Conservation (phyloP, 2,329 filamentous ascomycete species). For the Microsporum canis region DNA sequence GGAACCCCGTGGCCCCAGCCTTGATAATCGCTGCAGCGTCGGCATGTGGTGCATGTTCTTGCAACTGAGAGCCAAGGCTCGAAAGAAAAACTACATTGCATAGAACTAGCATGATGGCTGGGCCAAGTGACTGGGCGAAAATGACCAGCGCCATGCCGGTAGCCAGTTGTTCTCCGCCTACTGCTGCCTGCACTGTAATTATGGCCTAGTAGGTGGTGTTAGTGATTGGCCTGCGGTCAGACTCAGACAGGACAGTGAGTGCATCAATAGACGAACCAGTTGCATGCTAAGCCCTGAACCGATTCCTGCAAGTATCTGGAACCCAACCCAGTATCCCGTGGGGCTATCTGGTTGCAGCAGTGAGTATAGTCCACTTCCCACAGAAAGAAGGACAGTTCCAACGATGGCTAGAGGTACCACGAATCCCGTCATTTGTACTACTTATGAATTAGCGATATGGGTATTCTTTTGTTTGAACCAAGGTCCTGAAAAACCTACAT, state of each 20-base stretch:
- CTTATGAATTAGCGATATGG: not conserved
- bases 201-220: not conserved
- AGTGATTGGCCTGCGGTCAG: not conserved
- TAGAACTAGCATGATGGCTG: not conserved
- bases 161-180: not conserved
- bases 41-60: not conserved
- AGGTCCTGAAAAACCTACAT: not conserved
- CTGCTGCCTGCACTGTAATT: not conserved
- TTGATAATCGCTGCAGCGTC: not conserved
- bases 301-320: conserved; percentile 21
- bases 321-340: conserved; percentile 21
- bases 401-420: conserved; percentile 20
- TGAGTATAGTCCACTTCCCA: conserved; percentile 25
- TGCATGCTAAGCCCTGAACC: conserved; percentile 18
- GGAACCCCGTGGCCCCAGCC: not conserved
- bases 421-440: not conserved
- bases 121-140: conserved; percentile 11
- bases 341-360: conserved; percentile 19
- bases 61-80: not conserved
- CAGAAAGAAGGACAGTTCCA: conserved; percentile 19
- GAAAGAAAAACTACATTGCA: not conserved
- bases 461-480: too few relatives aligned
- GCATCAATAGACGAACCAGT: conserved; percentile 10
- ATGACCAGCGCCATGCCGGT: conserved; percentile 22
- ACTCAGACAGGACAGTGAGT: not conserved